Evolutionary conservation across 176 grass and related monocot species (phyloP).

Genomic region (Saccharum officinarum): DNA sequence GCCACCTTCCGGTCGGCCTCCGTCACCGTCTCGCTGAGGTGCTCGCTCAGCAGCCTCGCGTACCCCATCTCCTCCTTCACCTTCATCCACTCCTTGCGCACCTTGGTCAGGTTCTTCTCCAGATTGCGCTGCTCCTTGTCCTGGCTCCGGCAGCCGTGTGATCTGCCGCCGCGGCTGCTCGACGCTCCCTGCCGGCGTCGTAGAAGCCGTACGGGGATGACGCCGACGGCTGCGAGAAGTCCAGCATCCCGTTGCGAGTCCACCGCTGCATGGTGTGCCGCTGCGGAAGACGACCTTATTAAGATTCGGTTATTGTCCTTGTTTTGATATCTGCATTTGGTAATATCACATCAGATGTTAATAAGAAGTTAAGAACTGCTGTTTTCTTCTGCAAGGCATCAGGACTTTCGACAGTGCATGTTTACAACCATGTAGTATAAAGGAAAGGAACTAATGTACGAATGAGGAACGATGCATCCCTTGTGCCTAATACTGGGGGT

Average conservation of each 20-base stretch:
- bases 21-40: constrained; percentile 59
- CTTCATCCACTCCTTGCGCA: constrained; percentile 73
- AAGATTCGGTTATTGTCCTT: neutral
- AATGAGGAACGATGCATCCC: neutral
- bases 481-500: neutral
- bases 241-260: constrained; percentile 57
- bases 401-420: neutral
- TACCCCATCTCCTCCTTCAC: constrained; percentile 80
- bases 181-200: constrained; percentile 30
- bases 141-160: constrained; percentile 31
- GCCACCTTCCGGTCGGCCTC: constrained; percentile 61
- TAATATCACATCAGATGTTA: neutral
- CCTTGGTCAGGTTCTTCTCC: constrained; percentile 63
- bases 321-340: neutral
- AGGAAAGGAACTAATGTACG: neutral
- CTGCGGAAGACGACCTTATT: neutral
- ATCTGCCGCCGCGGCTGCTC: constrained; percentile 6
- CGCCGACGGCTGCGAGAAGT: constrained; percentile 49
- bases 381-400: neutral
- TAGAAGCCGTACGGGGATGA: constrained; percentile 35
- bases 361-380: neutral
- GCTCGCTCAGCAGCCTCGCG: constrained; percentile 58
- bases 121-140: constrained; percentile 52
- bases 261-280: constrained; percentile 44
- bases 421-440: neutral